Evolutionary conservation across 1,284 basidiomycete species (phyloP), one percentile per base, ranked within the genome.

Genomic region (Inonotus hispidus): DNA sequence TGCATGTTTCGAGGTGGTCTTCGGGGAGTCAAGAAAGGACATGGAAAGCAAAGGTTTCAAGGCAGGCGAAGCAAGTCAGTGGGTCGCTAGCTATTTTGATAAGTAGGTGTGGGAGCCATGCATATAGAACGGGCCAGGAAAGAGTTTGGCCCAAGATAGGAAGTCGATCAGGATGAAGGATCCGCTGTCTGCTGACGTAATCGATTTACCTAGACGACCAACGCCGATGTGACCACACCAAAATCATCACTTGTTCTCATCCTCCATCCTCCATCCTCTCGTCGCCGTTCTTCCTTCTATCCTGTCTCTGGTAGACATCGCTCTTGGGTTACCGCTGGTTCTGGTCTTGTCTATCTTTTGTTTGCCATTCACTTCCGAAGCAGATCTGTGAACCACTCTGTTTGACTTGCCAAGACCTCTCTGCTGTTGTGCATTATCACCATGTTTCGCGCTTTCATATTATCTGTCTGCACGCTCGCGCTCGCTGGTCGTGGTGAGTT

Each of bases 1-100:
- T 90, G 0, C 83, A 91, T 68, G 78, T 98, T 38, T 88, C 94
- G 1, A 98, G 69, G 96, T 98, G 60, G 83, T 98, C 58, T 98
- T 98, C 70, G 96, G 96, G 14, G 87, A 93, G 69, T 95, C 94
- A 0, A 92, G 90, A 10, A 93, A 93, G 71, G 94, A 98, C 69
- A 89, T 92, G 0, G 85, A 88, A 56, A 82, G 88, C 2, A 93
- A 96, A 67, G 95, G 90, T 27, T 97, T 95, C 84, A 93, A 90
- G 77, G 96, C 94, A 93, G 74, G 90, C 94, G 85, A 83, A 89
- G 23, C 95, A 98, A 75, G 95, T 95, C 21, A 82, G 87, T 43
- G 80, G 84, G 2, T 92, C 93, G 7, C 79, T 84, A n/a, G n/a
- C n/a, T n/a, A n/a, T n/a, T n/a, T n/a, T n/a, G n/a, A n/a, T n/a